Base-by-base conservation (phyloP, 2,329 filamentous ascomycete species). In the Cladosporium cucumerinum region DNA sequence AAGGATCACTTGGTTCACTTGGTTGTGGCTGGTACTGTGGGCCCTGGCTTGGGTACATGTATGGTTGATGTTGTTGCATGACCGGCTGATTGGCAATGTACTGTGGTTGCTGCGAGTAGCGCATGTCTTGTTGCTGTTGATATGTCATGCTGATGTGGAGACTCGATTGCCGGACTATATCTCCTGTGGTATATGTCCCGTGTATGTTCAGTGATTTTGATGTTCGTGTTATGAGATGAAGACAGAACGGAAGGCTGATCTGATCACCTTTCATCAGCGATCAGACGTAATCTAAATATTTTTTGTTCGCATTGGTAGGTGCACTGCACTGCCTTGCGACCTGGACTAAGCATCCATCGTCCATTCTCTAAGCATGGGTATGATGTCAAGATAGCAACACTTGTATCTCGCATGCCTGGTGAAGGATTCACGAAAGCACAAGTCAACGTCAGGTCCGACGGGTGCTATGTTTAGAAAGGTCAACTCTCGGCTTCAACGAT, bases 51-150 rank as follows among this genome's bases (percentile, higher is more conserved):
- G 36, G 34, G 11, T 54, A 21, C 5, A 18, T 16, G 39, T 46
- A 46, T 46, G 39, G 39, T 25, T 46, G 26, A 10, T 60, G 39
- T 49, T 60, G 57, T 12, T 60, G 57, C 39, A 60, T 60, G 2
- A 2, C 8, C 11, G 23, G 57, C n/a, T 2, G n/a, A 5, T 28
- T 46, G 39, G 10, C n/a, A 26, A 48, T 48, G 7, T 28, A 5
- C n/a, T 48, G 39, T 48, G 36, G 28, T 6, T 49, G 57, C 23
- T 60, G 57, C 39, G 57, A 60, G 39, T 60, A 60, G 46, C 16
- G 39, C 57, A 60, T 60, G 30, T 48, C 26, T 49, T 12, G 57
- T 34, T 39, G 57, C 26, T 60, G 57, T 32, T 48, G 57, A n/a
- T 60, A 49, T 12, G 57, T 16, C 57, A 49, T 60, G n/a, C 4